phyloP scores from a whole-genome alignment of 306 rosid genomes.

The Gastrolobium villosum region DNA sequence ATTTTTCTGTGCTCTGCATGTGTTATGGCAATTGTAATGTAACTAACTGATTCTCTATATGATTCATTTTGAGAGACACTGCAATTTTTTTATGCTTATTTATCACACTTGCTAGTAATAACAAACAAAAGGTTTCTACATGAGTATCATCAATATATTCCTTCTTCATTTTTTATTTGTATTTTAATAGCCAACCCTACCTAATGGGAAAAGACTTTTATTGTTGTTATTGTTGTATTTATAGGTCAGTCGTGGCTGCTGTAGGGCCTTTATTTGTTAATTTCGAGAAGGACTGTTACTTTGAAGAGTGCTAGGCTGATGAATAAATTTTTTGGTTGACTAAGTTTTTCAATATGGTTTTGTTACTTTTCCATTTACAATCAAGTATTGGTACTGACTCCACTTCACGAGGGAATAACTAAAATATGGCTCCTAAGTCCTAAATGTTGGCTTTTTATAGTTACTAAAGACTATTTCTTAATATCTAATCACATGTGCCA shows the following conservation, averaged over 20 bases:
- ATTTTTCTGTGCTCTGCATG: slow-evolving; percentile 10
- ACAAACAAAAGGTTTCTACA: slow-evolving; percentile 9
- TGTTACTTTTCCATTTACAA: slow-evolving; percentile 17
- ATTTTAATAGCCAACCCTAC: background rate
- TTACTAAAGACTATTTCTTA: slow-evolving; percentile 30
- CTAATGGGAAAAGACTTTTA: background rate
- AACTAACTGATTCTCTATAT: slow-evolving; percentile 23
- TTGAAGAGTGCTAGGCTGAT: slow-evolving; percentile 25
- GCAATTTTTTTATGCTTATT: slow-evolving; percentile 20
- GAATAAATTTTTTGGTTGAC: slow-evolving; percentile 24
- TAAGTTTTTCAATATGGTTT: slow-evolving; percentile 8
- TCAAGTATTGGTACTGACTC: slow-evolving; percentile 3
- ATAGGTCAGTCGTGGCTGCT: slow-evolving; percentile 27
- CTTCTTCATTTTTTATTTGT: slow-evolving; percentile 5
- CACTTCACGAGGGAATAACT: slow-evolving; percentile 41
- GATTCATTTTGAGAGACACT: slow-evolving; percentile 17
- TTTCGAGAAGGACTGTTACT: slow-evolving; percentile 1
- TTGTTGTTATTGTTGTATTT: background rate
- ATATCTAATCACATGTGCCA: background rate
- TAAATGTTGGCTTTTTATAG: slow-evolving; percentile 31
- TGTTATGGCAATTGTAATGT: slow-evolving; percentile 20
- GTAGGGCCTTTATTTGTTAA: background rate
- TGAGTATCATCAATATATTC: slow-evolving; percentile 29
- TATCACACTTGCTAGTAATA: slow-evolving; percentile 2
- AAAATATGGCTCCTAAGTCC: background rate